Evolutionary conservation across 805 yeast genomes (phyloP).

Genomic region (Tetrapisispora fleetii): DNA sequence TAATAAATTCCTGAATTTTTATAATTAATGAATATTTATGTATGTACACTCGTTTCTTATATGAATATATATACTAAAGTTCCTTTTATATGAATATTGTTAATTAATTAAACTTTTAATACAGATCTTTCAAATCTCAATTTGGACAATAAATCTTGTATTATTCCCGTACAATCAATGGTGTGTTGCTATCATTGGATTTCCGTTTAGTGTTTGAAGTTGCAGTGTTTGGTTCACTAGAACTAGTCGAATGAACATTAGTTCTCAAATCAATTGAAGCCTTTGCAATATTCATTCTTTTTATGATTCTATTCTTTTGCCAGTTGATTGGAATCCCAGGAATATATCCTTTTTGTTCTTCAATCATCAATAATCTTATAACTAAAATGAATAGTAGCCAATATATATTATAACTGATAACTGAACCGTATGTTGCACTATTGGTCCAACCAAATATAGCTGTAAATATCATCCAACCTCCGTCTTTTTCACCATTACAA

Average conservation of each 20-base stretch:
- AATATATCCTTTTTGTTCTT: conserved; percentile 48
- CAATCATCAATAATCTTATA: conserved; percentile 38
- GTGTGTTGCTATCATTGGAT: conserved; percentile 22
- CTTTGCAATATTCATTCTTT: conserved; percentile 27
- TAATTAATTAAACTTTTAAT: neutral
- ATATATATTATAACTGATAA: conserved; percentile 56
- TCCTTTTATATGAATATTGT: neutral
- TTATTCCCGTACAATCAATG: conserved; percentile 8
- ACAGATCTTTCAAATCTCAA: too few relatives aligned
- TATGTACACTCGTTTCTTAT: neutral
- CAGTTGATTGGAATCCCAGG: conserved; percentile 52
- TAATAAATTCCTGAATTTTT: neutral
- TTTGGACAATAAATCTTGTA: neutral
- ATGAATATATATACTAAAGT: neutral
- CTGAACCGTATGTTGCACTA: conserved; percentile 85
- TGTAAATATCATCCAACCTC: conserved; percentile 83
- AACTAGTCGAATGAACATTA: neutral
- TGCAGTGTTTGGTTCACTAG: neutral
- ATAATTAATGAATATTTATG: neutral
- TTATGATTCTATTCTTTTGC: conserved; percentile 46
- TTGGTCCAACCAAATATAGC: conserved; percentile 93
- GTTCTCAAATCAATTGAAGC: conserved; percentile 19
- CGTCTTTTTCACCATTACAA: conserved; percentile 88
- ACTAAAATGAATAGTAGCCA: conserved; percentile 48
- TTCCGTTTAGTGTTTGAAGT: conserved; percentile 5